Base-by-base conservation (phyloP, 140 eudicot species). In the Ambrosia hybrid region DNA sequence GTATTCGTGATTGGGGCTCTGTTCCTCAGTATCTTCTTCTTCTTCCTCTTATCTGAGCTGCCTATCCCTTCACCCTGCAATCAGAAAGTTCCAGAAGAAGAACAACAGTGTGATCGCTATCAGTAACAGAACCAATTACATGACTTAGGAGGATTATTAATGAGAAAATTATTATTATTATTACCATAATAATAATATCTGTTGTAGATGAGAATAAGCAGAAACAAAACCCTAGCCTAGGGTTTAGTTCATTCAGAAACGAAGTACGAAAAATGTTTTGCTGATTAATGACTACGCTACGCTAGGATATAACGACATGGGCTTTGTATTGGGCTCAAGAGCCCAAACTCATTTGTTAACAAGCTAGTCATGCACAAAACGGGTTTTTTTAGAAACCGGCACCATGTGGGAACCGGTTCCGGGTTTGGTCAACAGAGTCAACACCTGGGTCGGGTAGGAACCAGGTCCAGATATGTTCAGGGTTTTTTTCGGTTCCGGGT, bases 1-100 rank as follows among this genome's bases (percentile, higher is more conserved):
- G 56, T 13, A 12, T 61, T 73, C 9, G 52, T 61, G 51, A 64
- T 5, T 11, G 36, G 1, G 13, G 45, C 56, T 64, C 34, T 52
- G 30, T 65, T 74, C 66, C 49, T 37, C 26, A 3, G 5, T 38
- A 49, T 30, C 34, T 30, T 30, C 34, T 65, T 65, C 65, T 65
- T 74, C 73, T 51, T 74, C 73, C 37, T 65, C 71, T 43, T 66
- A 4, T 0, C 37, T 0, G 70, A 65, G 14, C 55, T 46, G 13
- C 72, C 58, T 38, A 51, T 13, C 3, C 66, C 73, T 65, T 65
- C 73, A 17, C 73, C 79, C 79, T 74, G 56, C 37, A 73, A 64
- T 16, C 51, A 36, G 14, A 9, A 74, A 64, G 38, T 51, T 39
- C 14, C 14, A 38, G 37, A 51, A 37, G 34, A 14, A 51, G 30